Evolutionary conservation across 805 yeast genomes (phyloP).

Genomic region (Saturnispora ahearnii): DNA sequence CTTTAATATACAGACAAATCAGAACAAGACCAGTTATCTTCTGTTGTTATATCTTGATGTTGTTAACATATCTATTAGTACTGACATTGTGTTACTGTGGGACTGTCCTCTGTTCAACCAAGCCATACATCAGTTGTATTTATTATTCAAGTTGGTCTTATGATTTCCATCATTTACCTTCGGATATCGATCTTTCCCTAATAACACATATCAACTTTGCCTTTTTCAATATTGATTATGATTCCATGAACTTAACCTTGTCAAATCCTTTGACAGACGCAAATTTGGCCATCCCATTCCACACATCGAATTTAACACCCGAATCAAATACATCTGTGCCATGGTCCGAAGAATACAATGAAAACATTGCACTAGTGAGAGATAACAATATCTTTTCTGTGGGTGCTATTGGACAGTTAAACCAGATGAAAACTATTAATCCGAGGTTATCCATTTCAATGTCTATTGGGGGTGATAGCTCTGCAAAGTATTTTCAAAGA

Average conservation of each 20-base stretch:
- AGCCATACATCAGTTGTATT: constrained; percentile 15
- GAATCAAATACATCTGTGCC: neutral
- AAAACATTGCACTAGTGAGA: neutral
- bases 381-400: neutral
- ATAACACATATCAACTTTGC: constrained; percentile 73
- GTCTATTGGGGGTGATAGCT: constrained; percentile 78
- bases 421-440: constrained; percentile 20
- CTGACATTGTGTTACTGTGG: neutral
- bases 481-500: constrained; percentile 33
- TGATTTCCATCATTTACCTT: constrained; percentile 53
- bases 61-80: neutral
- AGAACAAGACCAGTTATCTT: too few relatives aligned
- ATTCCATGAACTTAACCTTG: constrained; percentile 41
- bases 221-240: constrained; percentile 51
- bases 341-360: neutral
- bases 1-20: too few relatives aligned
- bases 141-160: constrained; percentile 61
- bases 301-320: neutral
- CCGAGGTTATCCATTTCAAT: constrained; percentile 45
- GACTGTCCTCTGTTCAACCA: neutral
- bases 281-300: constrained; percentile 22
- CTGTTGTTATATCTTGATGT: neutral
- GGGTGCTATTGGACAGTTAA: constrained; percentile 26
- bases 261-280: constrained; percentile 60
- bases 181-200: constrained; percentile 46